A percentile compares a stretch with the other conserved stretches of the same genome.
Evolutionary conservation across 2,329 filamentous ascomycete genomes (phyloP).

Genomic region (Sporothrix curviconia): DNA sequence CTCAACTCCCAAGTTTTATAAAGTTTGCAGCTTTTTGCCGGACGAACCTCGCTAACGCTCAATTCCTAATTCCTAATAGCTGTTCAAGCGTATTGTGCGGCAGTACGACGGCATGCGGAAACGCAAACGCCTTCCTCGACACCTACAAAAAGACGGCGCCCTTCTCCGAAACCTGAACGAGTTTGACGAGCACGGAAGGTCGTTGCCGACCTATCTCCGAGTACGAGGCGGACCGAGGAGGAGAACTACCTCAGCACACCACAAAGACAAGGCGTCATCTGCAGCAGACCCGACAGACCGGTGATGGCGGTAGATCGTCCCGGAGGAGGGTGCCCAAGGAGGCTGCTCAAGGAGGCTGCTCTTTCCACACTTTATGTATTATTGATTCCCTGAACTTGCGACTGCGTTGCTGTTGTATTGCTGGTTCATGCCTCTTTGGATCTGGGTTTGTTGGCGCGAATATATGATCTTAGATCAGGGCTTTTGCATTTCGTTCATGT

Average conservation of each 20-base stretch:
- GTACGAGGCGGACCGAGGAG: conserved; percentile 91
- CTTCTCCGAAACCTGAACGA: conserved; percentile 88
- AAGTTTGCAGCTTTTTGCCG: too few species aligned
- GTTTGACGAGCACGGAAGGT: conserved; percentile 91
- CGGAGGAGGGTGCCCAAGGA: too few species aligned
- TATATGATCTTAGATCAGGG: not conserved
- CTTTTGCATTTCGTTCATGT: not conserved
- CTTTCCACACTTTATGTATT: not conserved
- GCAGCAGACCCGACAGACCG: conserved; percentile 33
- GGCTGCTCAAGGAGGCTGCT: too few species aligned
- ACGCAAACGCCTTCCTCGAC: conserved; percentile 92
- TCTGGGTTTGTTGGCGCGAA: too few species aligned
- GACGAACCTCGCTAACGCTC: too few species aligned
- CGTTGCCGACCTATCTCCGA: conserved; percentile 86
- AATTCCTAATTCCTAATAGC: conserved; percentile 32
- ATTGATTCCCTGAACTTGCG: conserved; percentile 11
- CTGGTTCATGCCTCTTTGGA: too few species aligned
- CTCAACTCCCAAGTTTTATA: too few species aligned
- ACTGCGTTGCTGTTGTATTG: conserved; percentile 4
- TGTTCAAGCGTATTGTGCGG: conserved; percentile 88
- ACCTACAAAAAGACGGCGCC: conserved; percentile 92
- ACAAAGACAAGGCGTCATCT: conserved; percentile 45
- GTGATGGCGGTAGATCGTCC: too few species aligned
- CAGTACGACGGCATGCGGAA: conserved; percentile 94
- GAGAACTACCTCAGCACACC: conserved; percentile 77